These are phyloP conservation scores for Solanum chacoense DNA, from an alignment of 305 asterid genomes.

Conservation along the genomic window DNA sequence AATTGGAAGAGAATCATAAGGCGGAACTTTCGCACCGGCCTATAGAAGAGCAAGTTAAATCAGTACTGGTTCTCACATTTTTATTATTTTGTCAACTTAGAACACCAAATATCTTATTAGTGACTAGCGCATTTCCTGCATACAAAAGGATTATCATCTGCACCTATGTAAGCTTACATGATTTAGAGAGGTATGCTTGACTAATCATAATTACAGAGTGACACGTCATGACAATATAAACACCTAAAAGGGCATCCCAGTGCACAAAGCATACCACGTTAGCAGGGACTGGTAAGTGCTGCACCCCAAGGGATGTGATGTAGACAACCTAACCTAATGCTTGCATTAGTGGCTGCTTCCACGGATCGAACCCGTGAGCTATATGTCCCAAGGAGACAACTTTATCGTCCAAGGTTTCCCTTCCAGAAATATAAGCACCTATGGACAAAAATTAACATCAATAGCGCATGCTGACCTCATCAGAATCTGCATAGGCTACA, in stretches of 20 bases:
- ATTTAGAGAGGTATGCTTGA: not conserved
- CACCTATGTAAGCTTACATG: not conserved
- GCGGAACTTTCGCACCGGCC: slow-evolving; percentile 15
- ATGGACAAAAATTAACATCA: not conserved
- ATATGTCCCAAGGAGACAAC: not conserved
- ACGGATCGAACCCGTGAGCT: not conserved
- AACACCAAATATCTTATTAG: not conserved
- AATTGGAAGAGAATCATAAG: slow-evolving; percentile 32
- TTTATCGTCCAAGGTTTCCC: not conserved
- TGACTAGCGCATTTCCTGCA: not conserved
- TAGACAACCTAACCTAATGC: not conserved
- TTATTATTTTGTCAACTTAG: not conserved
- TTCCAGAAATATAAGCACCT: not conserved
- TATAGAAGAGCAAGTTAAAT: slow-evolving; percentile 12
- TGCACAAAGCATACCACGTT: not conserved
- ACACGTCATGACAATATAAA: not conserved
- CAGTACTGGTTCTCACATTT: slow-evolving; percentile 24
- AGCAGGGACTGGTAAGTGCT: not conserved
- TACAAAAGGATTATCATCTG: not conserved
- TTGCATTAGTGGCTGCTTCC: not conserved
- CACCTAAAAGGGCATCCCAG: not conserved
- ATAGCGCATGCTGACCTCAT: slow-evolving; percentile 39
- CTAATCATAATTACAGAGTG: not conserved
- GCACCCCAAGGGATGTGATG: not conserved
- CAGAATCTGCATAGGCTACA: slow-evolving; percentile 58